Base-by-base conservation (phyloP, 805 yeast species). In the Kluyveromyces aestuarii region DNA sequence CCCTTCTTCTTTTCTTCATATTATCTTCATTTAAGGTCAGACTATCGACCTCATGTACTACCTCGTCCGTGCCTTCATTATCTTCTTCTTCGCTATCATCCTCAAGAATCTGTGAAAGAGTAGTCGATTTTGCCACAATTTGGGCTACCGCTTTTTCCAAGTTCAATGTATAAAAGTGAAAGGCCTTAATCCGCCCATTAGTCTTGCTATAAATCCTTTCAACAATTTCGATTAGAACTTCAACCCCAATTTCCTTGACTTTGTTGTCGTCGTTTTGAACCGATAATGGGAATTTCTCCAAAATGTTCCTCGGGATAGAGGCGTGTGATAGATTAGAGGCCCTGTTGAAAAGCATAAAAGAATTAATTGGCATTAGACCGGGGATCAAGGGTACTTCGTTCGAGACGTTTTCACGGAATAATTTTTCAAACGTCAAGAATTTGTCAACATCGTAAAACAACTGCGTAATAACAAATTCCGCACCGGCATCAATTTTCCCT, bases 311-410 rank as follows among this genome's bases (percentile, higher is more conserved):
- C 1, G 97, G 97, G 48, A 90, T 82, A 2, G 83, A 73, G 2
- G 96, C 96, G 69, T 87, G 95, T 8, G 95, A 82, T 48, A 90
- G 71, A 59, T 83, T 86, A n/a, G 96, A 80, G 5, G 96, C 96
- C 59, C 97, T 78, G 50, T 82, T 79, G 63, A 90, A 90, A 38
- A 87, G 78, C 55, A 79, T 78, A 66, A 78, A 87, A 2, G 95
- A 88, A 59, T 88, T 87, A 41, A 90, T 82, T 11, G 97, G 97
- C 87, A 90, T 84, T 55, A 90, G 70, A 1, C 96, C 97, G 0
- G 97, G 96, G 41, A 89, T 75, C 38, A 90, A 69, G 11, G 85
- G 77, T 27, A 84, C 67, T 39, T 72, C 71, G 6, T 55, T 46
- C 21, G 74, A 70, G 2, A 72, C 66, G 16, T 69, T 55, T 38